phyloP scores from a whole-genome alignment of 176 grass and related monocot species.

The Oryza longistaminata region DNA sequence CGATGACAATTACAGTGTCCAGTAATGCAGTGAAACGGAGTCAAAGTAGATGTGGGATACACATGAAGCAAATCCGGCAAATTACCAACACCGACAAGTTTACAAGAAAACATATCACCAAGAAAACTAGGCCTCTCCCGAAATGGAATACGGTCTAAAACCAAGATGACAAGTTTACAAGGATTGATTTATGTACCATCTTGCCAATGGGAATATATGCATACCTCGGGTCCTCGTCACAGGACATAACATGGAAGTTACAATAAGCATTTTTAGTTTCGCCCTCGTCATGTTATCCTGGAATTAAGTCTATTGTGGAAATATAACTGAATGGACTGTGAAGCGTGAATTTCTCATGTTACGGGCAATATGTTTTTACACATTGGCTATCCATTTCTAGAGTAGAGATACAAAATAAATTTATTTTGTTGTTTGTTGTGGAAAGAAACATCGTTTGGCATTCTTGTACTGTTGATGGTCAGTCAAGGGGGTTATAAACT shows the following conservation, averaged over 20 bases:
- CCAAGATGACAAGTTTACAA: neutral
- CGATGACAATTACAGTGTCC: neutral
- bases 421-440: neutral
- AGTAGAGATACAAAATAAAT: neutral
- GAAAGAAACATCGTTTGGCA: neutral
- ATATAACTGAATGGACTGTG: slow-evolving; percentile 14
- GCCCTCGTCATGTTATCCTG: slow-evolving; percentile 13
- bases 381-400: neutral
- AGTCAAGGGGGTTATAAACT: neutral
- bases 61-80: neutral
- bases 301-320: slow-evolving; percentile 22
- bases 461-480: neutral
- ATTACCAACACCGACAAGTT: neutral
- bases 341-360: slow-evolving; percentile 3
- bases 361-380: neutral
- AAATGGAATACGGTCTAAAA: neutral
- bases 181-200: neutral
- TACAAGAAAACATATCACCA: neutral
- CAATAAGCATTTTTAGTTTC: neutral
- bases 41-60: neutral
- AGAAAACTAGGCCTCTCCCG: neutral
- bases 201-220: neutral
- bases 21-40: neutral
- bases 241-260: slow-evolving; percentile 1
- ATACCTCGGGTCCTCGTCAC: neutral